Evolutionary conservation across 352 stramenopile species (phyloP), one percentile per base, ranked within the genome.

Genomic region (Pythium utonaiense): DNA sequence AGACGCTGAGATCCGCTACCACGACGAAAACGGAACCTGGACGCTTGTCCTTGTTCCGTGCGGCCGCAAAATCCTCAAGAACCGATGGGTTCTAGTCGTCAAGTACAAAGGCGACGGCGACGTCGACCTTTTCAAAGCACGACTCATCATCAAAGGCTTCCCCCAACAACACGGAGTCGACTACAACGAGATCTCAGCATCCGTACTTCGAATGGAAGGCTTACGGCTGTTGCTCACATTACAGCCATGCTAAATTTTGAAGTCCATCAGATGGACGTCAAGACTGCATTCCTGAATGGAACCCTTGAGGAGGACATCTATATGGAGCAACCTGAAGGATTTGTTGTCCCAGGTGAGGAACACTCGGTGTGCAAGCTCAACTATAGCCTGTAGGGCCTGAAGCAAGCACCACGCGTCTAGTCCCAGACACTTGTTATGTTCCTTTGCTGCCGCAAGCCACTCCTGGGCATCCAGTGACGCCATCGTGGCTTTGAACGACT

Each of bases 341-440:
- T 33, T 22, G 45, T 14, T 36, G 27, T 27, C 3, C 21, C 10
- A 36, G 51, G 10, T 14, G 3, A 48, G 9, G 28, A 33, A 33
- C 28, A 33, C 28, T 14, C 6, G 3, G 34, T 42, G 34, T 54
- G 36, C 33, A 27, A 40, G 12, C 53, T 67, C 1, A 24, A 42
- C 9, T 56, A 57, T 41, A 41, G 48, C 16, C 40, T 67, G 4
- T 66, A 66, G 25, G 53, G 60, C 4, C 38, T 67, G 9, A 62
- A 67, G 30, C 53, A 62, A 28, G 38, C 45, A 33, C 22, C 53
- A 14, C 45, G 33, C 2, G 45, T 44, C 1, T 70, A 57, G 64
- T 60, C 62, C 54, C 14, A 54, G 19, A 57, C 40, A 10, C 58
- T 66, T n/a, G n/a, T n/a, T n/a, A n/a, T n/a, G n/a, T n/a, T n/a